These are phyloP conservation scores for Agrocybe pediades DNA, from an alignment of 768 basidiomycete genomes.

Conservation along the genomic window DNA sequence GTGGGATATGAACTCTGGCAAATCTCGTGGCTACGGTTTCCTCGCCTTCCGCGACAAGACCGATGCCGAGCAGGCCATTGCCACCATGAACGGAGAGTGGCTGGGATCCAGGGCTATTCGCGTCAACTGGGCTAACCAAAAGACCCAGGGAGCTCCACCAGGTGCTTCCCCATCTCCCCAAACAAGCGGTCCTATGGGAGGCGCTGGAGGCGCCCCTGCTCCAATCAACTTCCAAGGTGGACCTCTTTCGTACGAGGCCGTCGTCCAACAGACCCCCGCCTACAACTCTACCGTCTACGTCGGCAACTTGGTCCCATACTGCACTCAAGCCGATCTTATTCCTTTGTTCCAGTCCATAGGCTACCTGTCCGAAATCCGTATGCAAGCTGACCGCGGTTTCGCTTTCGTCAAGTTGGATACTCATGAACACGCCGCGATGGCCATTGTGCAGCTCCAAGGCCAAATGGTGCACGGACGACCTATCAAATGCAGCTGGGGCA, in stretches of 20 bases:
- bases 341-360: conserved; percentile 98
- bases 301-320: conserved; percentile 97
- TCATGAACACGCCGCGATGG: conserved; percentile 97
- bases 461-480: conserved; percentile 97
- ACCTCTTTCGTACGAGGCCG: conserved; percentile 89
- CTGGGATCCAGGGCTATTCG: conserved; percentile 96
- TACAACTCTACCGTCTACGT: conserved; percentile 98
- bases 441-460: conserved; percentile 95
- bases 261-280: conserved; percentile 89
- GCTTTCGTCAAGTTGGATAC: conserved; percentile 99
- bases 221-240: conserved; percentile 91
- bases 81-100: conserved; percentile 99
- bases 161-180: conserved; percentile 41
- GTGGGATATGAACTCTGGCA: conserved; percentile 99
- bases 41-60: conserved; percentile 98
- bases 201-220: conserved; percentile 67
- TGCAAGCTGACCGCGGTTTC: conserved; percentile 99
- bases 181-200: conserved; percentile 23
- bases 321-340: conserved; percentile 96
- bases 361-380: conserved; percentile 97
- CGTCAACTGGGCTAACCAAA: conserved; percentile 99
- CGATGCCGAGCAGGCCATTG: conserved; percentile 98
- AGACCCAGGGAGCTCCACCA: conserved; percentile 78
- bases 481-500: conserved; percentile 99
- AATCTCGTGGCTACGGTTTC: conserved; percentile 97